Conservation (phyloP, 2,329 filamentous ascomycete species). For the Colletotrichum truncatum region DNA sequence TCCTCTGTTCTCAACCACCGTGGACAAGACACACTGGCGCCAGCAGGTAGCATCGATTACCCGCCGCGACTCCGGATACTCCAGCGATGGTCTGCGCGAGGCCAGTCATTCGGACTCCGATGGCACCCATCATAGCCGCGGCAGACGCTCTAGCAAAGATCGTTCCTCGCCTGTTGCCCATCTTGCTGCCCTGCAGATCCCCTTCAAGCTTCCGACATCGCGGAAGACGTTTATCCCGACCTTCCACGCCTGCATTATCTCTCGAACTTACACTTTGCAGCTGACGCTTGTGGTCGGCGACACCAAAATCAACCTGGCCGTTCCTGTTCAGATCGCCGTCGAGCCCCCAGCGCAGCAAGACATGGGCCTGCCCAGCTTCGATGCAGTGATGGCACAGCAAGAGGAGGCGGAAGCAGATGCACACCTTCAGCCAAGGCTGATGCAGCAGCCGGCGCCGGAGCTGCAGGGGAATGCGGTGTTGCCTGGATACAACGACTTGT, state of each 20-base stretch:
- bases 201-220: constrained; percentile 55
- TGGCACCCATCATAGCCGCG: constrained; percentile 32
- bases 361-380: constrained; percentile 58
- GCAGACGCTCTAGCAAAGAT: constrained; percentile 18
- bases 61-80: constrained; percentile 64
- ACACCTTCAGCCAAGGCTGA: constrained; percentile 50
- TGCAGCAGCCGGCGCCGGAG: constrained; percentile 43
- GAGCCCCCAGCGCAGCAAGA: constrained; percentile 40
- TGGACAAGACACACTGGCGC: constrained; percentile 52
- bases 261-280: constrained; percentile 63
- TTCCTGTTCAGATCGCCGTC: constrained; percentile 63
- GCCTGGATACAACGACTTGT: constrained; percentile 49
- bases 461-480: constrained; percentile 45
- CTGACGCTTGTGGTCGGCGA: constrained; percentile 53
- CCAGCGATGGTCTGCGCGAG: constrained; percentile 49
- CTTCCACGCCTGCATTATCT: constrained; percentile 67
- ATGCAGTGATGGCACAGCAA: constrained; percentile 51
- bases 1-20: constrained; percentile 46
- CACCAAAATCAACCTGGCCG: constrained; percentile 51
- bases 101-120: constrained; percentile 47
- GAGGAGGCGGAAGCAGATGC: constrained; percentile 55
- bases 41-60: constrained; percentile 41
- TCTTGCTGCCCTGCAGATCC: constrained; percentile 54
- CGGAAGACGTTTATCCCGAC: constrained; percentile 63
- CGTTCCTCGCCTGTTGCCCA: constrained; percentile 46